phyloP scores from a whole-genome alignment of 345 rosid species.

The Acer yangbiense region DNA sequence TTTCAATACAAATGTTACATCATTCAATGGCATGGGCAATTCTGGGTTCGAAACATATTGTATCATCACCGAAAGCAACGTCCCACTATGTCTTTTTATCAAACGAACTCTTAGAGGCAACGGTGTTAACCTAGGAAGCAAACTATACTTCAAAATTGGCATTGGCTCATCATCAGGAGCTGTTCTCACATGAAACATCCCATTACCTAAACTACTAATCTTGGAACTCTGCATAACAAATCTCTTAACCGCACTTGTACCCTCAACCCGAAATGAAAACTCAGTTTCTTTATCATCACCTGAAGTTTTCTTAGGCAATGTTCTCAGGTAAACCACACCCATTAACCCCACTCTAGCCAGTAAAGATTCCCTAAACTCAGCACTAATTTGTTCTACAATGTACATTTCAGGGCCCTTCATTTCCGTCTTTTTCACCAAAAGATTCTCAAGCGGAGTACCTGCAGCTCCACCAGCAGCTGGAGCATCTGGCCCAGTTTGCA shows the following conservation, averaged over 20 bases:
- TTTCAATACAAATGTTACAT: conserved; percentile 81
- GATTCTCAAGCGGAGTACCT: conserved; percentile 68
- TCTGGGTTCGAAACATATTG: conserved; percentile 92
- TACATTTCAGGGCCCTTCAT: conserved; percentile 98
- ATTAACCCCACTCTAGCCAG: conserved; percentile 89
- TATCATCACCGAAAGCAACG: conserved; percentile 94
- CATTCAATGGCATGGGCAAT: conserved; percentile 59
- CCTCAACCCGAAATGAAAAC: conserved; percentile 85
- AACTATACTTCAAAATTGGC: conserved; percentile 87
- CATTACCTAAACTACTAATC: conserved; percentile 82
- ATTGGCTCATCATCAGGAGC: conserved; percentile 89
- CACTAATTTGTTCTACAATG: conserved; percentile 80
- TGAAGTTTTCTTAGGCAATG: conserved; percentile 69
- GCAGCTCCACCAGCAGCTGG: conserved; percentile 46
- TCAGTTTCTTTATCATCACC: conserved; percentile 79
- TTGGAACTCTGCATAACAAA: conserved; percentile 72
- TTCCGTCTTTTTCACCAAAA: conserved; percentile 71
- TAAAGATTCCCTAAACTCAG: conserved; percentile 93
- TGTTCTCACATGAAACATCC: conserved; percentile 91
- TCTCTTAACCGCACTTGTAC: conserved; percentile 72
- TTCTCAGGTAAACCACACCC: conserved; percentile 89
- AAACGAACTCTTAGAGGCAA: conserved; percentile 89
- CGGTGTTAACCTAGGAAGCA: conserved; percentile 79
- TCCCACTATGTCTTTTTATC: conserved; percentile 82
- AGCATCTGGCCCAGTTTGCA: conserved; percentile 70